Conservation (phyloP, 768 basidiomycete species). For the Naganishia friedmannii region DNA sequence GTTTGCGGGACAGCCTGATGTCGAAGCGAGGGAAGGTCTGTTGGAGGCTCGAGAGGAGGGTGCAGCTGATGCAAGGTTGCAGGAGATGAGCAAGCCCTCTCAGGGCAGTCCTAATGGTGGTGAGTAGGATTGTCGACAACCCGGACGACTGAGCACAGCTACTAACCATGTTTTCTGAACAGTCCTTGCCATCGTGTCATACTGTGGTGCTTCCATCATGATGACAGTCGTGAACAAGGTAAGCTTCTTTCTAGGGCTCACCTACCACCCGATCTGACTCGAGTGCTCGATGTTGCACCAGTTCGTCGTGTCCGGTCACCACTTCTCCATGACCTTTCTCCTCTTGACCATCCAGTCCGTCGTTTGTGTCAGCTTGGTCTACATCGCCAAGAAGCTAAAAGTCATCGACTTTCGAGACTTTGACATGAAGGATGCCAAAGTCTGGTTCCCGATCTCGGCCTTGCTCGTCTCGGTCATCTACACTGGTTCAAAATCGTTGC, state of each 20-base stretch:
- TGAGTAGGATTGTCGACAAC: not conserved
- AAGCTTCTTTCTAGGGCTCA: conserved; percentile 23
- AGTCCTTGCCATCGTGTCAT: conserved; percentile 81
- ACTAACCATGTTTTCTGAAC: not conserved
- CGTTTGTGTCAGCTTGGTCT: conserved; percentile 79
- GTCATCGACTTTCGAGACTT: conserved; percentile 65
- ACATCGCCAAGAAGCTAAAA: conserved; percentile 67
- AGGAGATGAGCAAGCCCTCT: conserved; percentile 16
- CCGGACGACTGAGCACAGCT: not conserved
- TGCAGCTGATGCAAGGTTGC: conserved; percentile 18
- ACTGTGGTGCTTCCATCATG: conserved; percentile 85
- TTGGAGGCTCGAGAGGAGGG: conserved; percentile 23
- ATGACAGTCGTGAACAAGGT: conserved; percentile 99
- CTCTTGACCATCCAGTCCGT: conserved; percentile 84
- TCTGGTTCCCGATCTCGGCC: conserved; percentile 92
- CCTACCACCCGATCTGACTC: not conserved
- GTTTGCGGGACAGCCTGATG: conserved; percentile 21
- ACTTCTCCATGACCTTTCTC: conserved; percentile 97
- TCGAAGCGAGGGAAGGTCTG: conserved; percentile 10
- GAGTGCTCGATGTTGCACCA: conserved; percentile 48
- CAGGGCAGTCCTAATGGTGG: conserved; percentile 4
- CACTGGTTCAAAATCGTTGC: conserved; percentile 96
- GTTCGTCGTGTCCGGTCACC: conserved; percentile 89
- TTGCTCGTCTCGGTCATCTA: conserved; percentile 92
- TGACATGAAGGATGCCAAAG: conserved; percentile 75